Evolutionary conservation across 2,329 filamentous ascomycete genomes (phyloP), one percentile per base, ranked within the genome.

Genomic region (Pleoardoris graminearum): DNA sequence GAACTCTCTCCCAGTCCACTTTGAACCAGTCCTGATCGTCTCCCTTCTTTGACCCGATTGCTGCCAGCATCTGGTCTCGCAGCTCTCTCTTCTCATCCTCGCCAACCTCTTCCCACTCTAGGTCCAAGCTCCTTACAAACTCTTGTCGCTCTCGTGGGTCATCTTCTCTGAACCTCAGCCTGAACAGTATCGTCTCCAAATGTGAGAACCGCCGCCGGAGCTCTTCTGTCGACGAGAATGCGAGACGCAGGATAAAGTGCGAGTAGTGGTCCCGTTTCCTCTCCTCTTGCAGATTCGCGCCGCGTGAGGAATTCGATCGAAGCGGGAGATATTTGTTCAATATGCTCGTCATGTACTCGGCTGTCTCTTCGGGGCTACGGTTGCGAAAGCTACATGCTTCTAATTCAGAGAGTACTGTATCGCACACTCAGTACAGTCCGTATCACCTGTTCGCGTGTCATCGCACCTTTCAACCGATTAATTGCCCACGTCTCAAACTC

Each of bases 401-500:
- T 50, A 99, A 80, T 74, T 95, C 90, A 50, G 88, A 89, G 54
- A 95, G 86, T 45, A 95, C 89, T 90, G 53, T 45, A 10, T 38
- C 11, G 7, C 7, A 6, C 6, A 27, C 60, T 63, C 41, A 65
- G 53, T 36, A 42, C 21, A 23, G 7, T 4, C 6, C 6, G 7
- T 19, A 10, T 14, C 1, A 3, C 4, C 0, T 3, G 1, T 19
- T 32, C 2, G 23, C 2, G 14, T 21, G 16, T 4, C 10, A 14
- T 4, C 35, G 22, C 77, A 91, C 91, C 84, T 76, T 91, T 87
- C 60, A 99, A 75, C 51, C 94, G 82, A 67, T 96, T 90, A 67
- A 99, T 97, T 10, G 92, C 94, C 94, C 94, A 99, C 82, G 96
- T 91, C 72, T 99, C 94, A 67, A 99, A 99, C 71, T 99, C 87